Conservation (phyloP, 441 rosid species). For the Brassica balearica region DNA sequence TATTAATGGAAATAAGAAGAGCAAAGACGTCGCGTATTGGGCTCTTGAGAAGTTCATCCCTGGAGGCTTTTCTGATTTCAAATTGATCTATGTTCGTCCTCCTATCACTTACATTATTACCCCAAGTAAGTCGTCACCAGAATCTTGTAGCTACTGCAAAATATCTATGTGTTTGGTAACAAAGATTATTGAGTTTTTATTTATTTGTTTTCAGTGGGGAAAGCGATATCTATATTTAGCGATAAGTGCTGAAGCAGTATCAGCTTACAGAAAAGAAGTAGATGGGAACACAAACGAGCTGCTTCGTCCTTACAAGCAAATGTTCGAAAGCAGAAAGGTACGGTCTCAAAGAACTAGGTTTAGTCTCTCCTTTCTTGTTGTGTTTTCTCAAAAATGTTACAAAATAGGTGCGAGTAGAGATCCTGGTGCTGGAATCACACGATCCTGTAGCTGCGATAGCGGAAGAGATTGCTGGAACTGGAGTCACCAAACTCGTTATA, state of each 20-base stretch:
- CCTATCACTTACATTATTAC: slow-evolving; percentile 72
- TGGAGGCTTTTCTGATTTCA: slow-evolving; percentile 60
- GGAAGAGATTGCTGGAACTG: slow-evolving; percentile 61
- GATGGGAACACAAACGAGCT: slow-evolving; percentile 63
- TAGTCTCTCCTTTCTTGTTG: background rate
- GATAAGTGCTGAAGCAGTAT: slow-evolving; percentile 80
- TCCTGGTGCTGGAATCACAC: slow-evolving; percentile 64
- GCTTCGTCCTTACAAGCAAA: slow-evolving; percentile 73
- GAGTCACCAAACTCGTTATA: slow-evolving; percentile 73
- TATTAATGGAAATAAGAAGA: slow-evolving; percentile 65
- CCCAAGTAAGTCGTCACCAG: slow-evolving; percentile 58
- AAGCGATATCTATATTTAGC: slow-evolving; percentile 68
- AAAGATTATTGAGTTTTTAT: slow-evolving; percentile 12
- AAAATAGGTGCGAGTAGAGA: slow-evolving; percentile 66
- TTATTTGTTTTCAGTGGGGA: slow-evolving; percentile 72
- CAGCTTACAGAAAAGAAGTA: slow-evolving; percentile 78
- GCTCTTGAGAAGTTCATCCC: slow-evolving; percentile 82
- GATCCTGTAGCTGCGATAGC: slow-evolving; percentile 78
- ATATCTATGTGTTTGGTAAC: background rate
- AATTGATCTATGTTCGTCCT: slow-evolving; percentile 74
- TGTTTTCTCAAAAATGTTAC: slow-evolving; percentile 2
- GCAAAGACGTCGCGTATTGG: slow-evolving; percentile 77
- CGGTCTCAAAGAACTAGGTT: background rate
- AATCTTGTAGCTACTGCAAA: background rate
- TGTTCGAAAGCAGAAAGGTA: slow-evolving; percentile 76